Base-by-base conservation (phyloP, 1,284 basidiomycete genomes). In the Leucoagaricus sp. region DNA sequence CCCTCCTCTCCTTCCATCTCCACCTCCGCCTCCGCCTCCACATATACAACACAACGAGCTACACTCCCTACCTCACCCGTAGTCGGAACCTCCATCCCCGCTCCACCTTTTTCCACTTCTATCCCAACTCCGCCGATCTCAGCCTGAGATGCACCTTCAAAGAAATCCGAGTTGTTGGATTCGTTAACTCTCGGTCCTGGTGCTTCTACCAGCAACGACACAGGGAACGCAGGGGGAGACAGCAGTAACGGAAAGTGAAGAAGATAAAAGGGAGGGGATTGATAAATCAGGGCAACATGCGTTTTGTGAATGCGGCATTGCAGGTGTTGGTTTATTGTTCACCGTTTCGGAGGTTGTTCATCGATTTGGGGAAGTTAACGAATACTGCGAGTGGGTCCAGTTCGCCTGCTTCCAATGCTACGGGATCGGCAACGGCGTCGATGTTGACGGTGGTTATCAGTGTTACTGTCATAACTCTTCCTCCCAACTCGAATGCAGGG, bases 221-320 rank as follows among this genome's bases (percentile, higher is more conserved):
- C n/a, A n/a, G n/a, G n/a, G n/a, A n/a, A n/a, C n/a, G n/a, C n/a
- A n/a, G n/a, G n/a, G n/a, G n/a, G n/a, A n/a, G n/a, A n/a, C n/a
- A n/a, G n/a, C n/a, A n/a, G n/a, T n/a, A n/a, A n/a, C n/a, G n/a
- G n/a, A 46, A 25, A 55, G 52, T 17, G 19, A 15, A 61, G 31
- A 19, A 26, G 23, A 72, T 80, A 51, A 63, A 67, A 7, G 89
- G 93, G 0, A 82, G 96, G 28, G 96, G 96, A 4, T 76, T 99
- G 42, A 83, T 98, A 66, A 99, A 98, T 73, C 91, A 87, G 5
- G 96, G 96, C 8, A 99, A 99, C 74, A 91, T 98, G 85, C 98
- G 96, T 73, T 99, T 98, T 69, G 95, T 96, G 51, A 98, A 98
- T 67, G 89, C 94, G 0, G 91, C 98, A 29, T 75, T 98, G 23